Conservation (phyloP, 805 yeast species). For the Monosporozyma aquatica region DNA sequence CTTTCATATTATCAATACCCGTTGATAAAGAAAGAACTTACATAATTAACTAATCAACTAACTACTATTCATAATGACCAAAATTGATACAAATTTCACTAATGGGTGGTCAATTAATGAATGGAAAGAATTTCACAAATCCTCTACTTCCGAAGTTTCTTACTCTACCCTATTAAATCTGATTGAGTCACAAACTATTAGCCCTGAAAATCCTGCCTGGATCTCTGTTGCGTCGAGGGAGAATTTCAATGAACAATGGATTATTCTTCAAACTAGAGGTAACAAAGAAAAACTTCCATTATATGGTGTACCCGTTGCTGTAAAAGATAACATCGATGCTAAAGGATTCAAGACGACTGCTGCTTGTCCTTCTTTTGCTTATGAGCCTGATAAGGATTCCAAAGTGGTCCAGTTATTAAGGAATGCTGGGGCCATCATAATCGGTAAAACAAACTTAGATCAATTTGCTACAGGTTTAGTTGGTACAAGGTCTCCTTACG, state of each 20-base stretch:
- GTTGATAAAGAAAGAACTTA: too few species aligned
- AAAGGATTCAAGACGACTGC: conserved; percentile 80
- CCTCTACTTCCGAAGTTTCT: conserved; percentile 54
- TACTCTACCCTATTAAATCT: conserved; percentile 39
- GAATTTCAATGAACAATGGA: conserved; percentile 70
- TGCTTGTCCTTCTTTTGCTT: conserved; percentile 82
- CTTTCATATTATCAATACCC: too few species aligned
- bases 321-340: conserved; percentile 91
- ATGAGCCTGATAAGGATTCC: conserved; percentile 62
- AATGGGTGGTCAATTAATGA: conserved; percentile 76
- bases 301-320: conserved; percentile 91
- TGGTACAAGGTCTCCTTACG: conserved; percentile 93
- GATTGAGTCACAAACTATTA: conserved; percentile 37
- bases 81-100: conserved; percentile 9
- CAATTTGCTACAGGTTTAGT: conserved; percentile 97
- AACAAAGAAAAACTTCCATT: conserved; percentile 51
- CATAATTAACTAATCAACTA: background rate
- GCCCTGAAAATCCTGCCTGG: conserved; percentile 79
- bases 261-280: conserved; percentile 53
- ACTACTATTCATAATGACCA: conserved; percentile 3
- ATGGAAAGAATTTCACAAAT: conserved; percentile 64
- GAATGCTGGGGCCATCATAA: conserved; percentile 83
- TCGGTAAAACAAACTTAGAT: conserved; percentile 92
- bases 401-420: conserved; percentile 64
- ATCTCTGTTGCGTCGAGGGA: conserved; percentile 62